Conservation (phyloP, 2,329 filamentous ascomycete species). For the Periconia sp. region DNA sequence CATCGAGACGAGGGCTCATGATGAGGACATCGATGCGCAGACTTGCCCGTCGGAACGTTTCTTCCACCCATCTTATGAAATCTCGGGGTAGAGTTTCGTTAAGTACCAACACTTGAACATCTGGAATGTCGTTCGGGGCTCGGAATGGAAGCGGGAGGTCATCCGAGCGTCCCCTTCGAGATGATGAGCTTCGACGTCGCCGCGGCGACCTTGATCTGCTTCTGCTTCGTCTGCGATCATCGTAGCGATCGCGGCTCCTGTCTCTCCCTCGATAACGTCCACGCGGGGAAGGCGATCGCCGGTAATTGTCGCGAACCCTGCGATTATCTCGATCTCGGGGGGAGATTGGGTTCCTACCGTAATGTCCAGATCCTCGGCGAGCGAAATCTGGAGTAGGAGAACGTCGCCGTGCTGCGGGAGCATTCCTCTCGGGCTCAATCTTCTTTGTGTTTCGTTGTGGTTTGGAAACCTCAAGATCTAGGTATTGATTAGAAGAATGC, state of each 20-base stretch:
- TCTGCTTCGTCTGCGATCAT: constrained; percentile 56
- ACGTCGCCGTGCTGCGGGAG: constrained; percentile 49
- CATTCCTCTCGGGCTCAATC: constrained; percentile 36
- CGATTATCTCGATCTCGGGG: constrained; percentile 53
- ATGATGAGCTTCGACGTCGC: constrained; percentile 70
- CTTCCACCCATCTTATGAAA: constrained; percentile 82
- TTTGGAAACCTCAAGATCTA: constrained; percentile 88
- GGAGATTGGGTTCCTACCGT: constrained; percentile 38
- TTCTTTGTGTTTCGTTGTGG: constrained; percentile 78
- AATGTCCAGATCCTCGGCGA: constrained; percentile 44
- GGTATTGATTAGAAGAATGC: constrained; percentile 28
- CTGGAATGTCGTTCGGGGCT: constrained; percentile 74
- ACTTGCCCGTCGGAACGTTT: constrained; percentile 69
- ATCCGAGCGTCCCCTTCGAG: constrained; percentile 60
- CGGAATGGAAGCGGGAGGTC: constrained; percentile 73
- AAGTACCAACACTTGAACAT: constrained; percentile 83
- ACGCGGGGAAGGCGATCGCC: constrained; percentile 51
- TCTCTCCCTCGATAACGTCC: constrained; percentile 41
- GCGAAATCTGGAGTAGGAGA: constrained; percentile 66
- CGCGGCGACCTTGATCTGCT: constrained; percentile 72
- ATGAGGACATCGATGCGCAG: constrained; percentile 79
- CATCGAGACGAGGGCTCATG: constrained; percentile 73
- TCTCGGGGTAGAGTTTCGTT: constrained; percentile 68
- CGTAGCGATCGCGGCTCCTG: constrained; percentile 52
- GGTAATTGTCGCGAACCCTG: constrained; percentile 64